phyloP scores from a whole-genome alignment of 805 yeast genomes.

The Metschnikowia drakensbergensis region DNA sequence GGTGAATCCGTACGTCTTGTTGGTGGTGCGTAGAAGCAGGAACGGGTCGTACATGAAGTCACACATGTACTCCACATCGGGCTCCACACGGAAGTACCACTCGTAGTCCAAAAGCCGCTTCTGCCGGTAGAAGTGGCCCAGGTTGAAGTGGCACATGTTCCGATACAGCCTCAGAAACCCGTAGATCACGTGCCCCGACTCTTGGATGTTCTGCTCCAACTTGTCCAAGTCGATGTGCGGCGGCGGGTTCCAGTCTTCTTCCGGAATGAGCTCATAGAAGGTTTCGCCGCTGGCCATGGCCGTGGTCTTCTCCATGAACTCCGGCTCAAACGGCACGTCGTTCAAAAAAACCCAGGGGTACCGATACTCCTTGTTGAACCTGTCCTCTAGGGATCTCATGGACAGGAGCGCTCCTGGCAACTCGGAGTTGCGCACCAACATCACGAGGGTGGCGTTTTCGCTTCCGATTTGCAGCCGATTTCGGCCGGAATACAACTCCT shows the following conservation, averaged over 20 bases:
- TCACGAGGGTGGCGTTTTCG: constrained; percentile 82
- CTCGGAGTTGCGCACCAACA: constrained; percentile 85
- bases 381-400: constrained; percentile 41
- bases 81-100: constrained; percentile 62
- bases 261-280: constrained; percentile 39
- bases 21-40: constrained; percentile 35
- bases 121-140: constrained; percentile 56
- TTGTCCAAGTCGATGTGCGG: constrained; percentile 28
- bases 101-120: constrained; percentile 43
- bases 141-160: constrained; percentile 72
- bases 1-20: constrained; percentile 49
- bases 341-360: constrained; percentile 46
- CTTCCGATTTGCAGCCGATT: constrained; percentile 41
- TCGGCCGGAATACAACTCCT: constrained; percentile 19
- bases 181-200: constrained; percentile 32
- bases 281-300: constrained; percentile 43
- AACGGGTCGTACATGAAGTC: constrained; percentile 57
- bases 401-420: constrained; percentile 60
- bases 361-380: constrained; percentile 36
- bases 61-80: constrained; percentile 53
- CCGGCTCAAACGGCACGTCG: constrained; percentile 40
- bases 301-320: constrained; percentile 40
- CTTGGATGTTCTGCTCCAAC: constrained; percentile 23
- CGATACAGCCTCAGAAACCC: constrained; percentile 52
- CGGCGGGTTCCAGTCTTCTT: constrained; percentile 41